Evolutionary conservation across 2,329 filamentous ascomycete genomes (phyloP), one percentile per base, ranked within the genome.

Genomic region (Parascedosporium putredinis): DNA sequence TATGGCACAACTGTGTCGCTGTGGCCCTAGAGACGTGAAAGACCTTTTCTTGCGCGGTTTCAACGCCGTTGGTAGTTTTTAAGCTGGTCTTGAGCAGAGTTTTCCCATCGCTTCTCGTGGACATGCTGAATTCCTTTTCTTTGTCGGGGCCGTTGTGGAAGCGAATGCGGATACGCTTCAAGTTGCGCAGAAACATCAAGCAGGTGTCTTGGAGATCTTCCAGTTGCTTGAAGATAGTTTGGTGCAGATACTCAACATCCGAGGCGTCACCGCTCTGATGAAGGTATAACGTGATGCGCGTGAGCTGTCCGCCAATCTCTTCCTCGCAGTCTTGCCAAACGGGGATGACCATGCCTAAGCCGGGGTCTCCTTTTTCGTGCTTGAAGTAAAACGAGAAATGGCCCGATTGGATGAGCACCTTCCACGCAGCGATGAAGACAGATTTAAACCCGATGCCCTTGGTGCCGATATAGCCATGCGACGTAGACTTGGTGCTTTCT

Each of bases 371-470:
- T 2, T 56, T 56, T 1, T 55, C 53, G 38, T 66, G 62, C 3
- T 29, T 50, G 55, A 73, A 69, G 18, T 57, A 60, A 58, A 73
- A 74, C 0, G 64, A 64, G 50, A 63, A 70, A 18, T 53, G 18
- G 0, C 66, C 64, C 0, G 69, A 73, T 14, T 62, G 61, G 27
- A 74, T 67, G 40, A 62, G 62, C 4, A 68, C 68, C 24, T 59
- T 61, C 38, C 55, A 60, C 1, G 69, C 66, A 1, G 60, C 68
- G 48, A 61, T 69, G 54, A 73, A 73, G 2, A 72, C 68, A 0
- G 69, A 71, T 52, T 74, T 73, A 59, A 73, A 73, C 0, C 70
- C 71, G 27, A 74, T 70, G 10, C 71, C 70, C 52, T 73, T 73
- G 46, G 68, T 67, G n/a, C 70, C 70, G 20, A 71, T 70, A 40